A percentile compares a stretch with the other conserved stretches of the same genome.
These are phyloP conservation scores for Colletotrichum melonis DNA, from an alignment of 2,329 filamentous ascomycete genomes.

Conservation along the genomic window DNA sequence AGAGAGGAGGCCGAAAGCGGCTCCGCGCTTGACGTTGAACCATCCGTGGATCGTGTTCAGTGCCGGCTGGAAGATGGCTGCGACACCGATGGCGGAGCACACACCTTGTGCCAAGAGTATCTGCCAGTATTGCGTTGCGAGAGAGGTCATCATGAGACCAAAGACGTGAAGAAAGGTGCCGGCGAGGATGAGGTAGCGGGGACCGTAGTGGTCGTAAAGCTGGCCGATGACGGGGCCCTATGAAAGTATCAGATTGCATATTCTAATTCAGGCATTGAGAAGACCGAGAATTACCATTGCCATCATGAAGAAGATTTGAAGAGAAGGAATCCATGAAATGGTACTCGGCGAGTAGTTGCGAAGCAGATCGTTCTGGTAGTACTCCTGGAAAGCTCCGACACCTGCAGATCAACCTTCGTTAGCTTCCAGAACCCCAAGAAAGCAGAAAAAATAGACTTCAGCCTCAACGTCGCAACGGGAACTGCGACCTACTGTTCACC, in stretches of 20 bases:
- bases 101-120: constrained; percentile 53
- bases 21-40: constrained; percentile 48
- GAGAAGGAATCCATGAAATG: constrained; percentile 71
- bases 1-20: constrained; percentile 49
- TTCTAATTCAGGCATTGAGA: background rate
- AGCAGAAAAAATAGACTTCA: background rate
- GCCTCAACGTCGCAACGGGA: constrained; percentile 1
- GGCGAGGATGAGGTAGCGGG: constrained; percentile 62
- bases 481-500: constrained; percentile 42
- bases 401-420: constrained; percentile 38
- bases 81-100: constrained; percentile 49
- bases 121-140: constrained; percentile 56
- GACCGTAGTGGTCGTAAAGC: constrained; percentile 72
- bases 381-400: constrained; percentile 67
- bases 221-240: constrained; percentile 71
- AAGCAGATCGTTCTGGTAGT: constrained; percentile 64
- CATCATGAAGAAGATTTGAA: constrained; percentile 68
- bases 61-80: constrained; percentile 48
- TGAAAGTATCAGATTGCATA: constrained; percentile 7
- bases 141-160: constrained; percentile 71
- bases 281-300: constrained; percentile 49
- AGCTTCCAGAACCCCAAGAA: background rate
- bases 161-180: constrained; percentile 69
- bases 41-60: constrained; percentile 46
- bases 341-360: constrained; percentile 61